Evolutionary conservation across 495 filamentous ascomycete genomes (phyloP), one percentile per base, ranked within the genome.

Genomic region (Geopyxis carbonaria): DNA sequence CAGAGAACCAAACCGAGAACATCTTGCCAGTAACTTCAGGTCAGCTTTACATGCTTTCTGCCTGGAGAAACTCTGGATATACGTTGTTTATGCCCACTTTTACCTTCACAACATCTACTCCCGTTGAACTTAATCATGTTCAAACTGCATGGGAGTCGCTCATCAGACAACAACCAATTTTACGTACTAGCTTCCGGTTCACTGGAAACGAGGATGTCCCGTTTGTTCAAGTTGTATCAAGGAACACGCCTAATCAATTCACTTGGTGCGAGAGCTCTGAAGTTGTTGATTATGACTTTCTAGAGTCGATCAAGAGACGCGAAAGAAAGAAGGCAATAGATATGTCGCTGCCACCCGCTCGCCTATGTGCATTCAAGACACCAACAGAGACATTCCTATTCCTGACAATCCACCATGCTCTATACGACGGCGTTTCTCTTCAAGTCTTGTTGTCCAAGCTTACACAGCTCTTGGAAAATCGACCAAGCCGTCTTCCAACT

Each of bases 31-130:
- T 70, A n/a, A 68, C 76, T 6, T 57, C 76, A 1, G 79, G 80
- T 42, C 80, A 86, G 51, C 57, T 72, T 2, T 78, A 78, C 46
- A 78, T 80, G 66, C 62, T 86, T 8, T 69, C 63, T 2, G 63
- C 59, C 15, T 84, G 80, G 80, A 61, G 71, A 42, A 75, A 75
- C 36, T 73, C 76, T 0, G 41, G 50, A 0, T 71, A 74, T 0
- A 58, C 56, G 8, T 51, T 75, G 1, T 77, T 83, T 50, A 74
- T 75, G 47, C 67, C 76, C 0, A 64, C 61, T 1, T 85, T 82
- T 50, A 52, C 52, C 2, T 81, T 75, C 56, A 57, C 48, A 4
- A 42, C 61, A 16, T 39, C 28, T 1, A 57, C 63, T 8, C 33
- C 37, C 1, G 20, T 69, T 6, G 59, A 66, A 24, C 21, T 34